These are phyloP conservation scores for Russula dissimulans DNA, from an alignment of 768 basidiomycete species.

Conservation along the genomic window DNA sequence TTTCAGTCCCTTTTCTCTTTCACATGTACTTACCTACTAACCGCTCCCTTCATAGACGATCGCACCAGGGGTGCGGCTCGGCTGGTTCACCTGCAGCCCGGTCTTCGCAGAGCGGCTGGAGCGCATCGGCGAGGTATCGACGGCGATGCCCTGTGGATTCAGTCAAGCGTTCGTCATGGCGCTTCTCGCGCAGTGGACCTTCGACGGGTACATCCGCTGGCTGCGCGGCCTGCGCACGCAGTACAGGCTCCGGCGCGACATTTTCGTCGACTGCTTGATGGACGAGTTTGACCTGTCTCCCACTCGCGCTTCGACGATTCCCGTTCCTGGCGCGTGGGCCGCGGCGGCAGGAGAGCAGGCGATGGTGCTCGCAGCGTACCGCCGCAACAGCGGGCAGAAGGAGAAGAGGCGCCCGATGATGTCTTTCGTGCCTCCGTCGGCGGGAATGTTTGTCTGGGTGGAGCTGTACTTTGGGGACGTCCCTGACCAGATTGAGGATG, in stretches of 20 bases:
- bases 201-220: slow-evolving; percentile 71
- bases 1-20: neutral
- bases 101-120: slow-evolving; percentile 69
- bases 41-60: slow-evolving; percentile 43
- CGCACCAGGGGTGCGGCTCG: slow-evolving; percentile 67
- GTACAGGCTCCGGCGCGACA: slow-evolving; percentile 51
- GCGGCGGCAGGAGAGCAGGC: slow-evolving; percentile 20
- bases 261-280: slow-evolving; percentile 52
- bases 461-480: slow-evolving; percentile 53
- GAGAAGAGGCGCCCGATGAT: slow-evolving; percentile 40
- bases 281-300: slow-evolving; percentile 52
- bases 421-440: slow-evolving; percentile 63
- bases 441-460: slow-evolving; percentile 83
- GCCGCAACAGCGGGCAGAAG: slow-evolving; percentile 15
- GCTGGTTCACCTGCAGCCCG: slow-evolving; percentile 73
- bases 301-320: slow-evolving; percentile 20
- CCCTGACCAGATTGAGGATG: slow-evolving; percentile 31
- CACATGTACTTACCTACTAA: neutral
- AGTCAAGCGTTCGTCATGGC: slow-evolving; percentile 55
- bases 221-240: slow-evolving; percentile 50
- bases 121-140: slow-evolving; percentile 55
- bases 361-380: slow-evolving; percentile 38
- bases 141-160: slow-evolving; percentile 67
- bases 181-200: slow-evolving; percentile 57
- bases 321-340: slow-evolving; percentile 19